Base-by-base conservation (phyloP, 1,284 basidiomycete genomes). In the Mrakiaceae sp. region DNA sequence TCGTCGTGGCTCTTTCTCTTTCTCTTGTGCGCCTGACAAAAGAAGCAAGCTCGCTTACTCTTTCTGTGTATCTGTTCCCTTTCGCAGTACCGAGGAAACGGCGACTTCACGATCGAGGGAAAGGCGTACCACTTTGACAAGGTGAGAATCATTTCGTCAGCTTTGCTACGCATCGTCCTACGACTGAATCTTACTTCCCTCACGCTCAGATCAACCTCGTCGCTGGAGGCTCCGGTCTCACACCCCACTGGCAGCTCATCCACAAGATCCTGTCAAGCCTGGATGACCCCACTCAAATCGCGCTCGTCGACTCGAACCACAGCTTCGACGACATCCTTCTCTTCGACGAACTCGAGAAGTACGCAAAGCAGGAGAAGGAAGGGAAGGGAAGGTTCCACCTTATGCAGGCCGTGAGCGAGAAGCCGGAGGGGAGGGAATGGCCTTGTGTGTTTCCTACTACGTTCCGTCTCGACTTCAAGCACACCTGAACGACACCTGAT, bases 161-260 rank as follows among this genome's bases (percentile, higher is more conserved):
- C 27, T 54, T 54, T 39, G 53, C 53, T 39, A 39, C 11, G 9
- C 53, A 12, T 27, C 12, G 2, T 54, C 11, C 53, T 11, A 8
- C 27, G 11, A 54, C 53, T 9, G 2, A 50, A 27, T 27, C 48
- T n/a, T n/a, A 50, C 48, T 50, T 50, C n/a, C 2, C 9, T 11
- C 16, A 52, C 40, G 8, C 47, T 8, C 16, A 73, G 67, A 27
- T 69, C 63, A 69, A 69, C 46, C 66, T 69, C 14, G 63, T 76
- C 58, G 74, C 74, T n/a, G 75, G 74, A 54, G 75, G 75, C 11
- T 68, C 70, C 27, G 75, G 75, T 61, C 73, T 76, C 68, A 76
- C 75, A 11, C 75, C 75, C 57, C 74, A 75, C 69, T 75, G 71
- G 71, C 75, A 76, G 68, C 63, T 76, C n/a, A 73, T 76, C 46